Base-by-base conservation (phyloP, 805 yeast species). In the Teunomyces stri region DNA sequence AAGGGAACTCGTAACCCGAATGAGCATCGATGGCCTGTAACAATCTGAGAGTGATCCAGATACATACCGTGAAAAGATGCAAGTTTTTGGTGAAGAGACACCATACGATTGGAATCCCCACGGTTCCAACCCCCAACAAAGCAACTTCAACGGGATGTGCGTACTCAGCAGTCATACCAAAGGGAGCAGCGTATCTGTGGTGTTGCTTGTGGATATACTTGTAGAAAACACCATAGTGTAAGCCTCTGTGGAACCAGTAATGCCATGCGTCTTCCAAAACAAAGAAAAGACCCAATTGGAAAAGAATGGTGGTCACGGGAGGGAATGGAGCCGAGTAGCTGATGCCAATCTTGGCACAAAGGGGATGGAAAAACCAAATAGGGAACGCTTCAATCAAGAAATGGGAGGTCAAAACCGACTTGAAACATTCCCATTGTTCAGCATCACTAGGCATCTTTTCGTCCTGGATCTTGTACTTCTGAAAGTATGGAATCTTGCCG, bases 11-110 rank as follows among this genome's bases (percentile, higher is more conserved):
- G 70, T 92, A 94, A 49, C 98, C 99, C 10, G 97, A 90, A 69
- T 92, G 99, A 21, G 97, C 86, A 66, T 92, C 99, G 49, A 92
- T 92, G 22, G 99, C 99, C 77, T 92, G 99, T 75, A 87, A 84
- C 58, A 92, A 80, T 69, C 98, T 82, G 59, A 89, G 70, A 6
- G 87, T 76, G 61, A 92, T 86, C 98, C 98, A 92, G 47, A 82
- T 54, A 61, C 89, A 84, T 50, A 91, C 80, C n/a, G 98, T 92
- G 73, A 88, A 84, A 59, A 94, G 72, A 65, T 92, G 99, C 65
- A 92, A 77, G 63, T 84, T 71, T 48, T 84, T 79, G 38, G 94
- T 82, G 64, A 86, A 71, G 65, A 80, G 80, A 54, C 89, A 90
- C 78, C 89, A 88, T 42, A 87, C 65, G 48, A 92, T 82, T 48